Evolutionary conservation across 176 grass and related monocot species (phyloP).

Genomic region (Poa pratensis): DNA sequence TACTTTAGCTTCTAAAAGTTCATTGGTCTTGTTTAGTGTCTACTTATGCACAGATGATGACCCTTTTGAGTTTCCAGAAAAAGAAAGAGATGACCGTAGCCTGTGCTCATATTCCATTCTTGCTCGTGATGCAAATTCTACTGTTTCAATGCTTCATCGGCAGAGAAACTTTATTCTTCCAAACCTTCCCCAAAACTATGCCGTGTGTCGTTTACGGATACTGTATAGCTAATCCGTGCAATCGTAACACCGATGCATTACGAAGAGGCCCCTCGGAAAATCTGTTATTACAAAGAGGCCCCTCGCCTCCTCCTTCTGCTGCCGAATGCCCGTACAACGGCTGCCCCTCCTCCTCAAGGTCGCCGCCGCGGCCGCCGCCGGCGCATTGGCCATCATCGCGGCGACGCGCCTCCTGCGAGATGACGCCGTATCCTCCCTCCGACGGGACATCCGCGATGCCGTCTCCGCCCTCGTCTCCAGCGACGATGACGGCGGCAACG

Average conservation of each 20-base stretch:
- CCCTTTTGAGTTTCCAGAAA: not conserved
- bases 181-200: constrained; percentile 14
- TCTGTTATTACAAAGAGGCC: not conserved
- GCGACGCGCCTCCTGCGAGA: constrained; percentile 49
- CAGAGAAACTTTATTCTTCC: constrained; percentile 44
- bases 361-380: constrained; percentile 58
- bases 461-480: constrained; percentile 32
- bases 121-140: constrained; percentile 18
- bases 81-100: not conserved
- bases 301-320: not conserved
- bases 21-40: not conserved
- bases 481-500: constrained; percentile 8
- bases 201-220: not conserved
- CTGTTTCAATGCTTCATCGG: constrained; percentile 26
- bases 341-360: constrained; percentile 70
- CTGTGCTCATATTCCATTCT: constrained; percentile 47
- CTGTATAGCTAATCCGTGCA: no score
- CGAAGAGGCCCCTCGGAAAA: not conserved
- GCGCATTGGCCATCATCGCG: constrained; percentile 54
- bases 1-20: not conserved
- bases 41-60: not conserved
- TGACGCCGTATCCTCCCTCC: constrained; percentile 54
- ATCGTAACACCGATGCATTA: not conserved
- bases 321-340: constrained; percentile 41
- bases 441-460: constrained; percentile 46